Percentiles rank a stretch among this genome's conserved stretches.
Conservation (phyloP, 257 asterid species). For the Penstemon barbatus region DNA sequence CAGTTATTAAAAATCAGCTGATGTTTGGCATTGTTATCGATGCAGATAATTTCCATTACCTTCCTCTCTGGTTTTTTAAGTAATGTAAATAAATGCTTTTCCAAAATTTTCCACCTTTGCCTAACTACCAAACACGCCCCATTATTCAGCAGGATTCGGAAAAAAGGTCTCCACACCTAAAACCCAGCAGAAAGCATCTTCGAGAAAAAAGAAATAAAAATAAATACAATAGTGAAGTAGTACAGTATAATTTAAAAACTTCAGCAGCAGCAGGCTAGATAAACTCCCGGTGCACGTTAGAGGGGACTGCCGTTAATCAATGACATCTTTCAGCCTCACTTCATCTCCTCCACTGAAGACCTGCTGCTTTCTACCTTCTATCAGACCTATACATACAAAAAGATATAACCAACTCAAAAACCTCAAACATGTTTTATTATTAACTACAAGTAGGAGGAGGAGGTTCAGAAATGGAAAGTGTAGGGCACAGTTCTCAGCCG, state of each 20-base stretch:
- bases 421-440: conserved; percentile 25
- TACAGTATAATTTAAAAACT: background rate
- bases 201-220: background rate
- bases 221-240: no score
- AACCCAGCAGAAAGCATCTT: background rate
- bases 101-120: background rate
- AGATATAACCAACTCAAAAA: conserved; percentile 32
- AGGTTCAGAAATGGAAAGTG: conserved; percentile 57
- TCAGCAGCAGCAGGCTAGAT: background rate
- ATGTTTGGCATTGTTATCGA: no score
- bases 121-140: background rate
- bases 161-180: background rate
- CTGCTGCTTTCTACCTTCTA: conserved; percentile 27
- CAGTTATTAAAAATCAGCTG: no score
- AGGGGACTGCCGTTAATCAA: conserved; percentile 40
- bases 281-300: conserved; percentile 38
- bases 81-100: no score
- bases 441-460: conserved; percentile 30
- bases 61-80: no score
- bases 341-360: conserved; percentile 34
- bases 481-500: conserved; percentile 76
- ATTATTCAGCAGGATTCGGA: no score
- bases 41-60: no score
- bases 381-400: conserved; percentile 35
- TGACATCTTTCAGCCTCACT: conserved; percentile 48